Evolutionary conservation across 179 eudicot species (phyloP), one percentile per base, ranked within the genome.

Genomic region (Gypsophila paniculata): DNA sequence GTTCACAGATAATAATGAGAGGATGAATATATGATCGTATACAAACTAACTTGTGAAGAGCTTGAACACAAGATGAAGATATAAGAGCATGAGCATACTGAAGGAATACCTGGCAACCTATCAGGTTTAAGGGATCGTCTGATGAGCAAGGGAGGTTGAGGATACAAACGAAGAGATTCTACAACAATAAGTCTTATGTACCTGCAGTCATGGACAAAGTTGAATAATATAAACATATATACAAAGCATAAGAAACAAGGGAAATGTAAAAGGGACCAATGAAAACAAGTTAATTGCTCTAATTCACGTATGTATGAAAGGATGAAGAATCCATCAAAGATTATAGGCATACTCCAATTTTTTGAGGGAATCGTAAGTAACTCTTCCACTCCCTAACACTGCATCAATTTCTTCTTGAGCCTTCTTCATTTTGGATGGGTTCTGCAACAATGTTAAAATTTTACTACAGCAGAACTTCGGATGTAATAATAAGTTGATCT

Each of bases 141-240:
- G 69, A 94, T 94, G 18, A 94, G 97, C 87, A 94, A 84, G 19
- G 99, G 99, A 36, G 99, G 99, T 74, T 94, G 99, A 61, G 99
- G 99, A 80, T 88, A 94, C 78, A 94, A 78, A 18, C 99, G 96
- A 68, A 94, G 90, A 74, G 91, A 32, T 84, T 94, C 99, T 60
- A 85, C 97, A 71, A 91, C 86, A 81, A 88, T 89, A 55, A 91
- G 93, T 74, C 99, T 85, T 58, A 90, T 77, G 83, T 87, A 94
- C 87, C 99, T 94, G 86, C 74, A 78, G 59, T 34, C 48, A 68
- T 0, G n/a, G 60, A 77, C 58, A 39, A 65, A 14, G 17, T 65
- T 69, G 4, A 29, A 58, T 0, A 23, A 15, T 68, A 42, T 57
- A 21, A 64, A 19, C 8, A 61, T 9, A 32, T 19, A 66, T 65